Evolutionary conservation across 306 rosid genomes (phyloP).

Genomic region (Vigna unguiculata): DNA sequence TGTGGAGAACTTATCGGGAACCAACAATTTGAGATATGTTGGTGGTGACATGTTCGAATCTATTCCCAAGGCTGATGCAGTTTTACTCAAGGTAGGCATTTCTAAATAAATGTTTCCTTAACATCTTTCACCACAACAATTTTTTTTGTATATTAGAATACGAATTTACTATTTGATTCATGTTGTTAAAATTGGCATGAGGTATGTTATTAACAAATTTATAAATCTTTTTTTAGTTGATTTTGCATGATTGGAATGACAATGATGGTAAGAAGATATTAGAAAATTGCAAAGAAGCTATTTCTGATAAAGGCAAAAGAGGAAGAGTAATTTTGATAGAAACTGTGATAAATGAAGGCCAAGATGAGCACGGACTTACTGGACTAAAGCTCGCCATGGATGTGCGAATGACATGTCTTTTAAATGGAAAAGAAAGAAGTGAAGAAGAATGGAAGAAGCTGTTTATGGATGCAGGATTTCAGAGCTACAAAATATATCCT

Average conservation of each 20-base stretch:
- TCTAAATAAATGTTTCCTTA: background rate
- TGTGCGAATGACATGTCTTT: constrained; percentile 42
- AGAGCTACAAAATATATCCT: constrained; percentile 48
- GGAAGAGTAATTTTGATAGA: too few species aligned
- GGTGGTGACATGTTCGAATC: constrained; percentile 34
- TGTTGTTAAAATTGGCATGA: too few species aligned
- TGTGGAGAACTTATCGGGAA: background rate
- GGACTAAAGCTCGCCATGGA: constrained; percentile 46
- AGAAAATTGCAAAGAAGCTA: too few species aligned
- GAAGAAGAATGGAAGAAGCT: constrained; percentile 57
- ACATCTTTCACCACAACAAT: background rate
- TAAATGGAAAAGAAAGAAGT: constrained; percentile 46
- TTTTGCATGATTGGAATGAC: constrained; percentile 48
- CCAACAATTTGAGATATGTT: constrained; percentile 23
- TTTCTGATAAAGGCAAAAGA: too few species aligned
- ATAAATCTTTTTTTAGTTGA: constrained; percentile 2
- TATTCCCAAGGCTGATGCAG: too few species aligned
- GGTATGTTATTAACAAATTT: background rate
- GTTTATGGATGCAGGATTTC: constrained; percentile 53
- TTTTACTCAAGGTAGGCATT: constrained; percentile 4
- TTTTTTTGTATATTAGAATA: too few species aligned
- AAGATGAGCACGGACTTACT: constrained; percentile 37
- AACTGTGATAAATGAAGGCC: background rate
- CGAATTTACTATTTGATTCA: too few species aligned
- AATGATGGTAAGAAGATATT: constrained; percentile 41